Percentiles rank a stretch among this genome's conserved stretches.
These are phyloP conservation scores for Xerocomus cyaneibrunnescens DNA, from an alignment of 1,284 basidiomycete genomes.

Conservation along the genomic window DNA sequence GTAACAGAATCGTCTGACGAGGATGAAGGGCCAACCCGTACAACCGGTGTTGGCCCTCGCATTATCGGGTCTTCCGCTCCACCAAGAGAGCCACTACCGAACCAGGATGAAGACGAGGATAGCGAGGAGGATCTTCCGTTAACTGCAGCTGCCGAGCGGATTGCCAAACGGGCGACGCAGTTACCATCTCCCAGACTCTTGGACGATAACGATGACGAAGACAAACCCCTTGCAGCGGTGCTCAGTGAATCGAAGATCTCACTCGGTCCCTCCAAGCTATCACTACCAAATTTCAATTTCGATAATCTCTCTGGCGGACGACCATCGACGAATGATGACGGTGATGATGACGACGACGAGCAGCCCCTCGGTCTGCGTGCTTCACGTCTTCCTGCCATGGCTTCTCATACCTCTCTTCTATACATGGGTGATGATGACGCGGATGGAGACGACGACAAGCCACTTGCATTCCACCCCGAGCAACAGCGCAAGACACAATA, in stretches of 20 bases:
- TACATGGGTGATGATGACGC: slow-evolving; percentile 19
- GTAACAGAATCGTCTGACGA: slow-evolving; percentile 58
- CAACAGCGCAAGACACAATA: slow-evolving; percentile 74
- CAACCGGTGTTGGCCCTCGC: slow-evolving; percentile 54
- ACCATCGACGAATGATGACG: slow-evolving; percentile 30
- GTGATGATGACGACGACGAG: slow-evolving; percentile 52
- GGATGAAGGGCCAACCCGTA: slow-evolving; percentile 51
- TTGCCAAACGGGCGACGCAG: slow-evolving; percentile 28
- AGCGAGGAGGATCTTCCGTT: slow-evolving; percentile 78
- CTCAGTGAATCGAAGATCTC: slow-evolving; percentile 51
- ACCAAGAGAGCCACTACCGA: slow-evolving; percentile 10
- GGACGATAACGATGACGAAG: slow-evolving; percentile 51
- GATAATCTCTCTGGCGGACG: slow-evolving; percentile 36
- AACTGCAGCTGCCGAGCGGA: slow-evolving; percentile 50
- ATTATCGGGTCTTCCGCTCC: slow-evolving; percentile 30
- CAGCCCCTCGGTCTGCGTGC: slow-evolving; percentile 58
- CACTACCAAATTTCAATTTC: slow-evolving; percentile 47
- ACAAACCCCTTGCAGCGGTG: slow-evolving; percentile 64
- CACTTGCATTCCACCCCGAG: slow-evolving; percentile 72
- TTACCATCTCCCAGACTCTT: slow-evolving; percentile 13
- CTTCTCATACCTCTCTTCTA: slow-evolving; percentile 29
- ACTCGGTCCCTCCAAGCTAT: slow-evolving; percentile 49
- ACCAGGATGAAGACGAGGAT: slow-evolving; percentile 40
- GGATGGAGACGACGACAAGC: slow-evolving; percentile 51
- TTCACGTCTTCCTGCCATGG: slow-evolving; percentile 28